phyloP scores from a whole-genome alignment of 1,139 yeast species.

The Wickerhamiella infanticola region DNA sequence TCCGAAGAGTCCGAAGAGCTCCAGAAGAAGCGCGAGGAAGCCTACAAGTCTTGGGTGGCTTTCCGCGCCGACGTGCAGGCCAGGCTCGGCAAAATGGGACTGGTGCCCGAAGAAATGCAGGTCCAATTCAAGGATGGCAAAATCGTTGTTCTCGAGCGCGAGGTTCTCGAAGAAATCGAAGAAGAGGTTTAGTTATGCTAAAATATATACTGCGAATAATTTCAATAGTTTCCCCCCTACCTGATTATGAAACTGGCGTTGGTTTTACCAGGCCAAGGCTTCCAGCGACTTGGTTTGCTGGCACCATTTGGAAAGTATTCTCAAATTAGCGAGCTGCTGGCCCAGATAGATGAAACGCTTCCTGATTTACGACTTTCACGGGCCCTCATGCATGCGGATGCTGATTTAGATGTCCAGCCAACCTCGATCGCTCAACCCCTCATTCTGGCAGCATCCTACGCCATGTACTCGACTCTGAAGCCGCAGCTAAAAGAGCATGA shows the following conservation, averaged over 20 bases:
- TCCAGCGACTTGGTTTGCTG: constrained; percentile 26
- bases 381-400: constrained; percentile 16
- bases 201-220: too few relatives aligned
- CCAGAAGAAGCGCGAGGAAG: constrained; percentile 68
- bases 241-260: constrained; percentile 8
- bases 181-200: constrained; percentile 7
- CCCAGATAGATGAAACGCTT: constrained; percentile 22
- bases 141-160: constrained; percentile 9
- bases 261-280: constrained; percentile 28
- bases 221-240: neutral
- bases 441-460: constrained; percentile 34
- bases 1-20: constrained; percentile 84
- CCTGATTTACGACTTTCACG: constrained; percentile 16
- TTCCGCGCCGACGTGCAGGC: constrained; percentile 52
- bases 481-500: constrained; percentile 8
- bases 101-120: constrained; percentile 11
- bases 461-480: constrained; percentile 25
- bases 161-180: constrained; percentile 13
- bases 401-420: constrained; percentile 15
- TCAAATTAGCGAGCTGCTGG: constrained; percentile 17
- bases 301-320: constrained; percentile 13
- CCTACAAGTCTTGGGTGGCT: constrained; percentile 71
- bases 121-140: constrained; percentile 13
- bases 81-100: constrained; percentile 22
- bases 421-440: constrained; percentile 52